phyloP scores from a whole-genome alignment of 2,329 filamentous ascomycete genomes.

The Alternaria viburni region DNA sequence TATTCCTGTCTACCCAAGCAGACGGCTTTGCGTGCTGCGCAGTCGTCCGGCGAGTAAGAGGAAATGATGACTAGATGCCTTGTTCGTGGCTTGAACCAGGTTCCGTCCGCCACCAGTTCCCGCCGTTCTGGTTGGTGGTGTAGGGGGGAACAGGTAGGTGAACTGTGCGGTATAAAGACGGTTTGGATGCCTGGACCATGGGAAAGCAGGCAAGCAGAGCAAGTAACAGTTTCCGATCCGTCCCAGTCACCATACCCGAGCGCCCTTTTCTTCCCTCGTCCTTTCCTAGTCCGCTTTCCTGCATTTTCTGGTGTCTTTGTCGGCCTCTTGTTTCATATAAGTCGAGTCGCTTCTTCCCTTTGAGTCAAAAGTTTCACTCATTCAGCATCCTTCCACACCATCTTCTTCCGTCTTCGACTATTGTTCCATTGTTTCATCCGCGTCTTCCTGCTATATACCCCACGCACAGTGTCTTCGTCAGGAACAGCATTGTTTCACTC shows the following conservation, averaged over 20 bases:
- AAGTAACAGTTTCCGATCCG: conserved; percentile 15
- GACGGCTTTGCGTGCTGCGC: conserved; percentile 12
- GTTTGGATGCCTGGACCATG: conserved; percentile 31
- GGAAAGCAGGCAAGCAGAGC: conserved; percentile 2
- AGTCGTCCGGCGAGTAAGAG: conserved; percentile 26
- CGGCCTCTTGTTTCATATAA: conserved; percentile 24
- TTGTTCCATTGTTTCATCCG: conserved; percentile 11
- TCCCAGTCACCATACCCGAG: conserved; percentile 17
- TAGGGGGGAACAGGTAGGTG: conserved; percentile 5
- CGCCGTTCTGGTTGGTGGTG: conserved; percentile 23
- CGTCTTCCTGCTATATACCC: background rate
- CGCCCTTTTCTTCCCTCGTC: conserved; percentile 9
- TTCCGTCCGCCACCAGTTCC: conserved; percentile 15
- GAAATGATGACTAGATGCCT: conserved; percentile 39
- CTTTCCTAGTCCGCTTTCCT: conserved; percentile 17
- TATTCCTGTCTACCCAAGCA: conserved; percentile 33
- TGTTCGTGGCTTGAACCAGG: conserved; percentile 19
- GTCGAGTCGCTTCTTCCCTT: conserved; percentile 11
- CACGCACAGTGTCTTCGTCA: background rate
- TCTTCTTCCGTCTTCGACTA: conserved; percentile 18
- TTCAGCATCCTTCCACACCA: conserved; percentile 16
- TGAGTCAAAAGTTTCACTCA: conserved; percentile 21
- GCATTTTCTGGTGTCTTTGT: conserved; percentile 12
- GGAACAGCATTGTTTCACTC: conserved; percentile 6
- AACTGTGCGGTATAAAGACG: conserved; percentile 38